Percentiles rank a stretch among this genome's conserved stretches.
These are phyloP conservation scores for Kazachstania psychrophila DNA, from an alignment of 805 yeast genomes.

Conservation along the genomic window DNA sequence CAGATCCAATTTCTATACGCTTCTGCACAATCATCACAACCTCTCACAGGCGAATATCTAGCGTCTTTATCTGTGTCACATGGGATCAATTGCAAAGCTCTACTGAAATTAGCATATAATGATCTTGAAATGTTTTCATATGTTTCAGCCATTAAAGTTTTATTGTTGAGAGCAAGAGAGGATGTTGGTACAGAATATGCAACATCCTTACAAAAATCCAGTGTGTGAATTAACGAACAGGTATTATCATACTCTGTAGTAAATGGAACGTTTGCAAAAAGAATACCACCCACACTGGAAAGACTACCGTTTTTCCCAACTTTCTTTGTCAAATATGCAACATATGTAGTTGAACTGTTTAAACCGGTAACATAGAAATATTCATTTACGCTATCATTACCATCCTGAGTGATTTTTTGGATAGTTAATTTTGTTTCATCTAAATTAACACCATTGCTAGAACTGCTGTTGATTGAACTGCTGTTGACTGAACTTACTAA, in stretches of 20 bases:
- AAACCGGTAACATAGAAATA: constrained; percentile 56
- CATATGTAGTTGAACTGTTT: constrained; percentile 50
- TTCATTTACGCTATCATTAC: constrained; percentile 45
- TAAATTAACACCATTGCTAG: constrained; percentile 9
- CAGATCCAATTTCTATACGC: constrained; percentile 86
- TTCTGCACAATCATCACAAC: constrained; percentile 62
- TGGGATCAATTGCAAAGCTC: constrained; percentile 64
- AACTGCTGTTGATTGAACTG: constrained; percentile 16
- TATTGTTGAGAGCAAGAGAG: constrained; percentile 27
- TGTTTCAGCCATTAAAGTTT: constrained; percentile 31
- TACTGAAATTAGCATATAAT: constrained; percentile 56
- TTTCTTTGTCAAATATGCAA: constrained; percentile 53
- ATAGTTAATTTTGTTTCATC: constrained; percentile 13
- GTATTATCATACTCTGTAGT: constrained; percentile 44
- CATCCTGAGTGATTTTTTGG: constrained; percentile 32
- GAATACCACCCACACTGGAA: constrained; percentile 48
- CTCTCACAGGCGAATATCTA: constrained; percentile 60
- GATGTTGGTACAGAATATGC: constrained; percentile 79
- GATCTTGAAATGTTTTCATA: constrained; percentile 58
- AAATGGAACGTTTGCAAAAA: constrained; percentile 49
- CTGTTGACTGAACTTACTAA: constrained; percentile 21
- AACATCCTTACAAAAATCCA: constrained; percentile 70
- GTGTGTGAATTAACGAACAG: constrained; percentile 65
- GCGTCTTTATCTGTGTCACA: constrained; percentile 64
- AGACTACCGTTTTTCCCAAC: constrained; percentile 22